Evolutionary conservation across 768 basidiomycete genomes (phyloP).

Genomic region (Psilocybe cyanescens): DNA sequence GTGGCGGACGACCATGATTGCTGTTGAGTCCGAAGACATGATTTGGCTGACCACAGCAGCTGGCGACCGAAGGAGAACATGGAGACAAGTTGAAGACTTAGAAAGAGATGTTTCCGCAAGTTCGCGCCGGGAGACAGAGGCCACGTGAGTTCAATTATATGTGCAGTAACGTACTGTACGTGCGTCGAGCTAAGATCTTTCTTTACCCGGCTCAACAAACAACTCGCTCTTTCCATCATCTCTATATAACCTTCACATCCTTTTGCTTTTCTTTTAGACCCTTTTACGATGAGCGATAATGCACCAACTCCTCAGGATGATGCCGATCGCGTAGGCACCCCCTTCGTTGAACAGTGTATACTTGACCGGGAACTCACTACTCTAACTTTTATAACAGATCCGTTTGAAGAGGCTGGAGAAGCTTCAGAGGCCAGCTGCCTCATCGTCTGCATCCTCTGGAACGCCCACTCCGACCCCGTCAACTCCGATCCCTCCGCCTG

Average conservation of each 20-base stretch:
- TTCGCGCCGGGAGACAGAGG: constrained; percentile 2
- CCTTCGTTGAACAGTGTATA: neutral
- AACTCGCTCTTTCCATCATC: neutral
- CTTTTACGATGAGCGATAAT: constrained; percentile 40
- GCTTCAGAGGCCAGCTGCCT: constrained; percentile 52
- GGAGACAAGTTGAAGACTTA: neutral
- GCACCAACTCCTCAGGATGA: constrained; percentile 66
- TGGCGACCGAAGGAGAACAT: constrained; percentile 30
- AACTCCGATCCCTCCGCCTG: constrained; percentile 23
- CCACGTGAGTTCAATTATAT: constrained; percentile 14
- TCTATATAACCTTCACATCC: neutral
- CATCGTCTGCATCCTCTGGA: constrained; percentile 37
- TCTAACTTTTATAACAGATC: constrained; percentile 57
- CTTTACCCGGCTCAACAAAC: neutral
- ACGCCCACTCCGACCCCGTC: constrained; percentile 27
- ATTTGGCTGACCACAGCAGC: constrained; percentile 27
- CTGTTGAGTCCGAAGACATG: constrained; percentile 22
- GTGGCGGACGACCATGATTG: constrained; percentile 21
- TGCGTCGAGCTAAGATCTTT: neutral
- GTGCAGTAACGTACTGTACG: neutral
- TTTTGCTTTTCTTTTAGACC: neutral
- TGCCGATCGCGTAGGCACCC: constrained; percentile 71
- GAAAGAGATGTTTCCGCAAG: neutral
- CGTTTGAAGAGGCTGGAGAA: constrained; percentile 91
- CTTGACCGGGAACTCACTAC: neutral